Conservation (phyloP, 1,284 basidiomycete genomes). For the Malassezia yamatoensis region DNA sequence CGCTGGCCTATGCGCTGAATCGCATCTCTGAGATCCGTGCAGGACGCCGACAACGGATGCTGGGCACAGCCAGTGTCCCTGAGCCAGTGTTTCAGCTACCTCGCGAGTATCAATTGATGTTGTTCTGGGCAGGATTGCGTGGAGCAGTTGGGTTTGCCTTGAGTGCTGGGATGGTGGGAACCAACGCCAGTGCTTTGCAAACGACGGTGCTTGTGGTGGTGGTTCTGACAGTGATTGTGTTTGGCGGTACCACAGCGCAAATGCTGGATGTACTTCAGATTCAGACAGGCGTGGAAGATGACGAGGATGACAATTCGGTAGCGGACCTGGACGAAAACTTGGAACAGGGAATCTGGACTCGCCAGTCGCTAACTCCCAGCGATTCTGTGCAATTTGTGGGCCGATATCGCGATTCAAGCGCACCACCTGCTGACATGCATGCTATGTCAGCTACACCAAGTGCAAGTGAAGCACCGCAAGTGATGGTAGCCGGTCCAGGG, state of each 20-base stretch:
- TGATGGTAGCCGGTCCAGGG: conserved; percentile 14
- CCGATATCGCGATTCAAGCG: neutral
- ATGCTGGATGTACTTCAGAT: conserved; percentile 98
- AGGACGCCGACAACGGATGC: conserved; percentile 50
- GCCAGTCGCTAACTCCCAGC: neutral
- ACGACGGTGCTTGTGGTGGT: conserved; percentile 93
- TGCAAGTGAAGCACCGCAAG: conserved; percentile 1
- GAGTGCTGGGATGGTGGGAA: conserved; percentile 84
- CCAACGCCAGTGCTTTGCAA: conserved; percentile 77
- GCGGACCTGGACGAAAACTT: conserved; percentile 25
- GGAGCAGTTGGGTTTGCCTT: conserved; percentile 95
- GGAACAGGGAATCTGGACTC: conserved; percentile 54
- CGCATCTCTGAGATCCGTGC: conserved; percentile 72
- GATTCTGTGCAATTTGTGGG: neutral
- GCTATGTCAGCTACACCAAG: neutral
- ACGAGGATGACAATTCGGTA: conserved; percentile 66
- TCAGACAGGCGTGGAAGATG: conserved; percentile 69
- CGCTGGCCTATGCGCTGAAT: conserved; percentile 90
- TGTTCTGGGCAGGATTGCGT: conserved; percentile 95
- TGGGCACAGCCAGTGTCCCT: conserved; percentile 19
- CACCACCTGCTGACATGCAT: conserved; percentile 5
- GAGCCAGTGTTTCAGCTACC: conserved; percentile 18
- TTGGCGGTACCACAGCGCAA: conserved; percentile 87
- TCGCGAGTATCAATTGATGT: conserved; percentile 51
- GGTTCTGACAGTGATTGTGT: conserved; percentile 84